These are phyloP conservation scores for Daldinia vernicosa DNA, from an alignment of 495 filamentous ascomycete genomes.

Conservation along the genomic window DNA sequence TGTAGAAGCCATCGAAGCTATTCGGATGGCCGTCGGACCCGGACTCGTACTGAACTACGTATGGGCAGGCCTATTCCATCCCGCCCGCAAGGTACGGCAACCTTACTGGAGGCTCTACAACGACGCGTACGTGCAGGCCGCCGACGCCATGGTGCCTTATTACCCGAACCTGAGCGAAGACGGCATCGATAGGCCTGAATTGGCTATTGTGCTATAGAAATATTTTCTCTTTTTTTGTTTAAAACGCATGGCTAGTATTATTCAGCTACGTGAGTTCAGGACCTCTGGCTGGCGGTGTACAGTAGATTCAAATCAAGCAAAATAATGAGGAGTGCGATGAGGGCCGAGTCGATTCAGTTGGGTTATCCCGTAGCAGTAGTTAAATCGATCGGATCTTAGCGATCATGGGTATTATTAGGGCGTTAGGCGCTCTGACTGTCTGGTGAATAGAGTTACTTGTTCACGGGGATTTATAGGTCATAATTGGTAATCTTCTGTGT, in stretches of 20 bases:
- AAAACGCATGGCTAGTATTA: slow-evolving; percentile 1
- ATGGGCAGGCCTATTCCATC: slow-evolving; percentile 97
- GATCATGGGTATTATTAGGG: slow-evolving; percentile 1
- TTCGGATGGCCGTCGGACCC: slow-evolving; percentile 91
- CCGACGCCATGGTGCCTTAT: slow-evolving; percentile 95
- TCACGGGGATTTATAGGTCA: neutral
- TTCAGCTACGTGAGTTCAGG: slow-evolving; percentile 20
- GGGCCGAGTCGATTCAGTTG: neutral
- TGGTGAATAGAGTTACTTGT: neutral
- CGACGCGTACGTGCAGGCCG: slow-evolving; percentile 92
- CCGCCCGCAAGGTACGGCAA: slow-evolving; percentile 88
- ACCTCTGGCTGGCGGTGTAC: slow-evolving; percentile 26
- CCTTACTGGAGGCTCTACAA: slow-evolving; percentile 98
- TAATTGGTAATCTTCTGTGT: neutral
- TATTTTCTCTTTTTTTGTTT: slow-evolving; percentile 19
- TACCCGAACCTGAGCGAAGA: slow-evolving; percentile 87
- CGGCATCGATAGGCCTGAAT: slow-evolving; percentile 74
- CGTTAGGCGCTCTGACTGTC: neutral
- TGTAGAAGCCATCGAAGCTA: slow-evolving; percentile 95
- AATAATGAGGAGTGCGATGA: slow-evolving; percentile 11
- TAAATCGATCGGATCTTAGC: neutral
- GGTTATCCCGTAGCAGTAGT: slow-evolving; percentile 2
- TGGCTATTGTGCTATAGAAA: slow-evolving; percentile 82
- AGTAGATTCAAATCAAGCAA: slow-evolving; percentile 17
- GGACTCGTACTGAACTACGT: slow-evolving; percentile 95